Evolutionary conservation across 75 land plant genomes (phyloP).

Genomic region (Adiantum capillusveneris): DNA sequence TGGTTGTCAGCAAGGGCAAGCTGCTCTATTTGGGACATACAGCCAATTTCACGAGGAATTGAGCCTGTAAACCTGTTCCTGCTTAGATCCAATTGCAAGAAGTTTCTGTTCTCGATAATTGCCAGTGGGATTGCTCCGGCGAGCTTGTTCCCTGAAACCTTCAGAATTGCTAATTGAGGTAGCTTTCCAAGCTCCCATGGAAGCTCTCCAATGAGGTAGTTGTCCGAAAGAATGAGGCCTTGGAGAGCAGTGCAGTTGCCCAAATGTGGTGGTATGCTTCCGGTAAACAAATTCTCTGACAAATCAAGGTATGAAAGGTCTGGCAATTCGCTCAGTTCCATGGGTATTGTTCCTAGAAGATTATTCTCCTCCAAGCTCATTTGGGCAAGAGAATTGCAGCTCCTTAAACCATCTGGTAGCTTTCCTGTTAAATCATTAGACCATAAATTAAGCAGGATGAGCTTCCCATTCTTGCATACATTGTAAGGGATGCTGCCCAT

Average conservation of each 20-base stretch:
- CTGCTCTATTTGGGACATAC: slow-evolving; percentile 43
- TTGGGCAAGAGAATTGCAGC: slow-evolving; percentile 48
- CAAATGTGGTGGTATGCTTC: slow-evolving; percentile 35
- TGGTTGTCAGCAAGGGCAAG: slow-evolving; percentile 58
- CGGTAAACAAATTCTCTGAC: slow-evolving; percentile 44
- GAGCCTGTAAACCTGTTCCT: slow-evolving; percentile 32
- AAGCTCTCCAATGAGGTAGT: slow-evolving; percentile 36
- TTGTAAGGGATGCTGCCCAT: slow-evolving; percentile 62
- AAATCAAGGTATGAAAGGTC: slow-evolving; percentile 34
- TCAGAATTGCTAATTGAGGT: slow-evolving; percentile 42
- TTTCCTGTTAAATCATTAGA: slow-evolving; percentile 60
- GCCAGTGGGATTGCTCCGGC: slow-evolving; percentile 55
- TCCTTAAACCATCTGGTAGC: slow-evolving; percentile 47
- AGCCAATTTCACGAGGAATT: slow-evolving; percentile 54
- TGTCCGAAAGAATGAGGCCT: neutral
- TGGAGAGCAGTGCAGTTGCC: slow-evolving; percentile 1
- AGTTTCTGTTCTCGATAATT: slow-evolving; percentile 36
- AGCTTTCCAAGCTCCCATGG: slow-evolving; percentile 55
- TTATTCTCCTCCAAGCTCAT: slow-evolving; percentile 41
- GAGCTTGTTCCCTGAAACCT: slow-evolving; percentile 51
- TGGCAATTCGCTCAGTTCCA: slow-evolving; percentile 17
- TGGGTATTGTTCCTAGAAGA: slow-evolving; percentile 50
- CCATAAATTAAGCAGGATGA: slow-evolving; percentile 44
- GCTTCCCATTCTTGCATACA: slow-evolving; percentile 53
- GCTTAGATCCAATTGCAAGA: slow-evolving; percentile 62